Conservation (phyloP, 2,329 filamentous ascomycete genomes). For the Lithohypha guttulata region DNA sequence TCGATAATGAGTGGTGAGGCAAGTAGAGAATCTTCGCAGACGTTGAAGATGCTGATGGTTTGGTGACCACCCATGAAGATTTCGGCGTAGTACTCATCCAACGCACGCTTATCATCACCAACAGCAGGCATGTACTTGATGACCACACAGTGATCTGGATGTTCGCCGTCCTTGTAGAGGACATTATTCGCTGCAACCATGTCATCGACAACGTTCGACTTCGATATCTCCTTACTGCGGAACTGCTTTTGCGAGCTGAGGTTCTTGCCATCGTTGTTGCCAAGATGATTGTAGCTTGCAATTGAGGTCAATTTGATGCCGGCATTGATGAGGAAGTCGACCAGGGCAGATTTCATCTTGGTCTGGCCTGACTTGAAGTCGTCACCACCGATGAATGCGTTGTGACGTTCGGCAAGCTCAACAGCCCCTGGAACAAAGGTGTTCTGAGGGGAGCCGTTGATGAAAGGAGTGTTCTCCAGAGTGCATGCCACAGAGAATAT, state of each 20-base stretch:
- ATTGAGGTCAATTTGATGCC: constrained; percentile 98
- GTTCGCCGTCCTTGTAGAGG: constrained; percentile 82
- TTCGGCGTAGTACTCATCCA: constrained; percentile 98
- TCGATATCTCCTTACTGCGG: constrained; percentile 98
- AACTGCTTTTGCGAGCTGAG: constrained; percentile 95
- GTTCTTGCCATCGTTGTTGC: constrained; percentile 99
- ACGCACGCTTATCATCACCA: constrained; percentile 95
- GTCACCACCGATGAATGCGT: constrained; percentile 88
- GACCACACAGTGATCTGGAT: constrained; percentile 95
- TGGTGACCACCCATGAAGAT: constrained; percentile 99
- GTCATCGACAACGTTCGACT: constrained; percentile 98
- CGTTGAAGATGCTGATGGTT: constrained; percentile 96
- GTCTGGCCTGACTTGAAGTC: constrained; percentile 99
- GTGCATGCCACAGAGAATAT: constrained; percentile 93
- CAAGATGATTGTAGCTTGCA: constrained; percentile 97
- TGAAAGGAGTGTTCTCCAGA: constrained; percentile 81
- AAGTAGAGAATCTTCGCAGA: constrained; percentile 95
- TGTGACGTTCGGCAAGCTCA: constrained; percentile 74
- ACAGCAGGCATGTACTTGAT: constrained; percentile 99
- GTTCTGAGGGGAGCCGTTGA: constrained; percentile 98
- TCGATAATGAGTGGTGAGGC: constrained; percentile 97
- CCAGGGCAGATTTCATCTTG: constrained; percentile 99
- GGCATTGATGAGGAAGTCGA: constrained; percentile 96
- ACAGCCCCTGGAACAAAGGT: constrained; percentile 93
- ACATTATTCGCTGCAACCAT: constrained; percentile 95